Evolutionary conservation across 2,329 filamentous ascomycete species (phyloP), one percentile per base, ranked within the genome.

Genomic region (Neofusicoccum umdonicola): DNA sequence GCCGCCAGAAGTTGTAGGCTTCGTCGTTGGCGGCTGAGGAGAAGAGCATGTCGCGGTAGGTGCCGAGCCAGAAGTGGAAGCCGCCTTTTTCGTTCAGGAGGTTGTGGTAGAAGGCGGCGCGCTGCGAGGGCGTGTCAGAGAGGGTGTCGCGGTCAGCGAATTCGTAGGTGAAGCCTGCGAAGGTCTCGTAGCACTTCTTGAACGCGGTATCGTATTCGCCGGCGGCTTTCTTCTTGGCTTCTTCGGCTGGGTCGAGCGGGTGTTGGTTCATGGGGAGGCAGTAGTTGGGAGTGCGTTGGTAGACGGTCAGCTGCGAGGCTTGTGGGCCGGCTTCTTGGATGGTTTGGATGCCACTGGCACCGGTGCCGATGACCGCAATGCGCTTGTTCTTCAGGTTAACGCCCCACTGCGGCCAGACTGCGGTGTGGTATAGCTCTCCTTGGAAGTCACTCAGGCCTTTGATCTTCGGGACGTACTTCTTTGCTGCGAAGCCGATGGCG

Each of bases 41-140:
- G 71, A 72, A 51, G 68, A 74, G 47, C 68, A 65, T n/a, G 68
- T 64, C 8, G 71, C 65, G 2, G 48, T 68, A 22, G 7, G 66
- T 73, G 66, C 63, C 63, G 62, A 68, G 58, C 54, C 72, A 70
- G 62, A 77, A 80, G 11, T 71, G 69, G 64, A 82, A 81, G 0
- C 78, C 80, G 1, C 78, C 78, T 3, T 71, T 62, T 0, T 71
- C 64, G 68, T 79, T 81, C 5, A 65, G 50, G 4, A 63, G 17
- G 11, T 70, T 63, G 12, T 62, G 45, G 37, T 68, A 67, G 34
- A 65, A 63, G 17, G 12, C 37, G 50, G 72, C 71, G 13, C 71
- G 66, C 45, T 72, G 68, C 27, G 66, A 68, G 7, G 65, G 35
- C 3, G 66, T 22, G 22, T 22, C 22, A 3, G 22, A 22, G 22